Conservation (phyloP, 768 basidiomycete genomes). For the Austroboletus eburneus region DNA sequence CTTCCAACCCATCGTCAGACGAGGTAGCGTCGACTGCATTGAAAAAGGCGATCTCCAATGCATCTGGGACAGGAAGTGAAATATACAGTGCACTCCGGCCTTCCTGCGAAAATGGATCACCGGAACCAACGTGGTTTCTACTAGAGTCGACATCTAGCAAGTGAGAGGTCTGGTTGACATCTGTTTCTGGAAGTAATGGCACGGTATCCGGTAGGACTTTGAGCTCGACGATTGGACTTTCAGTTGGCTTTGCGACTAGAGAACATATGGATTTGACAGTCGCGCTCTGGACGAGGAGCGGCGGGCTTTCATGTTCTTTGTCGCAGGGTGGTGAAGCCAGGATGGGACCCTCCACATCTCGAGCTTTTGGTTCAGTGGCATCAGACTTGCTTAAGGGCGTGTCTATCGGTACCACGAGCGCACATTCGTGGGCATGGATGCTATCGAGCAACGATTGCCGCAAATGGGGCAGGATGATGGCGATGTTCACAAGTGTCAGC, state of each 20-base stretch:
- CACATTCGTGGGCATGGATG: neutral
- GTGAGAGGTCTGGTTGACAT: neutral
- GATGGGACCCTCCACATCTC: neutral
- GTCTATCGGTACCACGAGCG: neutral
- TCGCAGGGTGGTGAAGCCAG: neutral
- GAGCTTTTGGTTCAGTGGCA: neutral
- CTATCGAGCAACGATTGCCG: constrained; percentile 20
- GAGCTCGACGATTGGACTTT: neutral
- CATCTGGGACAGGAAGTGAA: constrained; percentile 14
- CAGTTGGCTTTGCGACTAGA: neutral
- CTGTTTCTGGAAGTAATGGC: neutral
- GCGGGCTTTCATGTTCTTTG: neutral
- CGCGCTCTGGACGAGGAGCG: neutral
- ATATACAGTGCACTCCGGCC: constrained; percentile 4
- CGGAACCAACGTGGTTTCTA: neutral
- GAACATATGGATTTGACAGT: constrained; percentile 1
- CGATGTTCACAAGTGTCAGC: constrained; percentile 24
- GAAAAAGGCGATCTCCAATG: constrained; percentile 17
- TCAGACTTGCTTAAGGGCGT: neutral
- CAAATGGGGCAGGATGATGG: constrained; percentile 19
- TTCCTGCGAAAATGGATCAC: neutral
- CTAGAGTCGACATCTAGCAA: neutral
- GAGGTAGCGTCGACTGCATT: neutral
- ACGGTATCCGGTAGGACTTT: neutral
- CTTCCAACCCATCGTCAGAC: constrained; percentile 1